Evolutionary conservation across 257 asterid genomes (phyloP), one percentile per base, ranked within the genome.

Genomic region (Cruciata laevipes): DNA sequence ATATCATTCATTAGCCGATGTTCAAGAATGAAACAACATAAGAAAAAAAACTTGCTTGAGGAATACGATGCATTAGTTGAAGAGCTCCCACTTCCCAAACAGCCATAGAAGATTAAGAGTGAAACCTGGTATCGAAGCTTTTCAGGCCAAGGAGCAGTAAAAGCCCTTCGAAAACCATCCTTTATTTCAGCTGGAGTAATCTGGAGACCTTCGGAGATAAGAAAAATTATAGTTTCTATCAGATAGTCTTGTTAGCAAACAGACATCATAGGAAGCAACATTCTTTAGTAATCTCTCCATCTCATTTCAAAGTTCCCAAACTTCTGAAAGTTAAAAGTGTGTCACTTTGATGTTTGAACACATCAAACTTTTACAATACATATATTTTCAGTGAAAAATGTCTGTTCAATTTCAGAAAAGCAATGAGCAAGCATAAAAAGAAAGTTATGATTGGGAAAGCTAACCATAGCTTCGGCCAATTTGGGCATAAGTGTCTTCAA

Each of bases 101-200:
- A 63, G 31, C 0, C 25, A 4, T n/a, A 47, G 51, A 42, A 73
- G 60, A 32, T 27, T 42, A 73, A 78, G 66, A 20, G 6, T 47
- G n/a, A 47, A 69, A 90, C 99, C 95, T 88, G 94, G 79, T 88
- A 90, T 2, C 99, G 99, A 20, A 90, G 99, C 72, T 85, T 85
- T 64, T 86, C 83, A n/a, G 91, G 89, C 97, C 99, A 93, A 4
- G 96, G 85, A 40, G 95, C 90, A 53, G 97, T 71, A 73, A 93
- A 93, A 76, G 88, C 96, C 79, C 88, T 88, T 71, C 51, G 86
- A 78, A 93, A 93, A 73, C 97, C 96, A 79, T 81, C 91, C 71
- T 90, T 93, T 76, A 93, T 88, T 75, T 88, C 95, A 80, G 87
- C 79, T 63, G 82, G 81, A 59, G 86, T 79, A 33, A 85, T 67